Conservation (phyloP, 345 rosid genomes). For the Aethionema arabicum region DNA sequence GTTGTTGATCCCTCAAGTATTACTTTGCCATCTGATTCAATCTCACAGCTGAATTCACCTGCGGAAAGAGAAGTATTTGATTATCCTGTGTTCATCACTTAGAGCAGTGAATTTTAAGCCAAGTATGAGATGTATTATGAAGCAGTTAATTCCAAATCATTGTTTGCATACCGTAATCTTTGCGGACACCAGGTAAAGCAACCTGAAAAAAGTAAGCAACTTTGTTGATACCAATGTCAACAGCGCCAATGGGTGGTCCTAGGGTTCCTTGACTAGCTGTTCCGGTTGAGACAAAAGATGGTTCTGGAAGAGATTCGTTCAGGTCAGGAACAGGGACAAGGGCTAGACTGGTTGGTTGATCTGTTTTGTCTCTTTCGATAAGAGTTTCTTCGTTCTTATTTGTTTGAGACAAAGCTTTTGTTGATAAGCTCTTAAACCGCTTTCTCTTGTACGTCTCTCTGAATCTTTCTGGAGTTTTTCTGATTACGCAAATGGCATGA, state of each 20-base stretch:
- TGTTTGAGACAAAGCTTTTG: background rate
- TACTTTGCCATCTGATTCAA: slow-evolving; percentile 56
- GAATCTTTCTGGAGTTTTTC: slow-evolving; percentile 32
- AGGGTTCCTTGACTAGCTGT: slow-evolving; percentile 40
- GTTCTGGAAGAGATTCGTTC: slow-evolving; percentile 34
- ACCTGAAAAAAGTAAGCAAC: slow-evolving; percentile 57
- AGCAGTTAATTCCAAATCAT: background rate
- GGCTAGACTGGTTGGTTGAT: slow-evolving; percentile 31
- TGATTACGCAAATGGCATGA: slow-evolving; percentile 17
- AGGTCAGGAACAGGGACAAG: slow-evolving; percentile 24
- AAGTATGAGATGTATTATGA: background rate
- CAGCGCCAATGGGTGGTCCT: slow-evolving; percentile 54
- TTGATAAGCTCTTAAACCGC: slow-evolving; percentile 29
- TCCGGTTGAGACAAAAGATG: slow-evolving; percentile 40
- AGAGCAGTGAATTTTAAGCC: background rate
- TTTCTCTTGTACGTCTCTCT: slow-evolving; percentile 35
- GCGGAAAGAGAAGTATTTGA: slow-evolving; percentile 23
- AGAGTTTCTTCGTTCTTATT: slow-evolving; percentile 22
- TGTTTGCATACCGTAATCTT: slow-evolving; percentile 39
- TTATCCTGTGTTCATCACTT: slow-evolving; percentile 14
- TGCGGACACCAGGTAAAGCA: slow-evolving; percentile 60
- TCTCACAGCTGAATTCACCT: slow-evolving; percentile 65
- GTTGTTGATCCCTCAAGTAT: slow-evolving; percentile 45
- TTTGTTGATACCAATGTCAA: slow-evolving; percentile 60
- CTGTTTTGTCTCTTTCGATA: slow-evolving; percentile 23